These are phyloP conservation scores for Sporothrix globosa DNA, from an alignment of 2,329 filamentous ascomycete species.

Conservation along the genomic window DNA sequence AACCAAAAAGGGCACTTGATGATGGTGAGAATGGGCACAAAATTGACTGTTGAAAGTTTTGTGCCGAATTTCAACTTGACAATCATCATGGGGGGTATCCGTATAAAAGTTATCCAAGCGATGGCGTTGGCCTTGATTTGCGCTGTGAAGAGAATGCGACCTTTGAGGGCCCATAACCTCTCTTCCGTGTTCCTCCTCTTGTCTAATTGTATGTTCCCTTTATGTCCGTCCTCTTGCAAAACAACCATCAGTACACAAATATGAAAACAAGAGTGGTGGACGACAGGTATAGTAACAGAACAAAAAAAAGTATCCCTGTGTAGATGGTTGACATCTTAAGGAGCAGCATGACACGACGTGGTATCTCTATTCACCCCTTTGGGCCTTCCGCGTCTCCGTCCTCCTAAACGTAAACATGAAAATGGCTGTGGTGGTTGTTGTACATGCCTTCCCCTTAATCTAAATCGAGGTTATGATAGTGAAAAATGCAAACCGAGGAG, in stretches of 20 bases:
- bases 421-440: background rate
- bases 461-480: background rate
- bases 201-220: conserved; percentile 11
- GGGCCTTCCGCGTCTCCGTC: background rate
- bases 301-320: background rate
- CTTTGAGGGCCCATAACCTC: background rate
- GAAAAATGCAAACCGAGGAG: background rate
- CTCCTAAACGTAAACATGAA: conserved; percentile 13
- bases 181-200: conserved; percentile 20
- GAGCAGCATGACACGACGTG: conserved; percentile 15
- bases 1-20: background rate
- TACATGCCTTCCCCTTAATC: conserved; percentile 12
- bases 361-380: background rate
- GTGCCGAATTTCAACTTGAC: background rate
- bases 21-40: background rate
- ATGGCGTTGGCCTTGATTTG: background rate
- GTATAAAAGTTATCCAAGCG: background rate
- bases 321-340: conserved; percentile 19
- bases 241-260: conserved; percentile 11
- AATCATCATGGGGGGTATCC: background rate
- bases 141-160: conserved; percentile 3
- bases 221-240: background rate
- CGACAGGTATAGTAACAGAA: conserved; percentile 11
- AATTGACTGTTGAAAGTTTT: background rate
- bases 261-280: background rate